These are phyloP conservation scores for Jatropha curcas DNA, from an alignment of 345 rosid species.

Conservation along the genomic window DNA sequence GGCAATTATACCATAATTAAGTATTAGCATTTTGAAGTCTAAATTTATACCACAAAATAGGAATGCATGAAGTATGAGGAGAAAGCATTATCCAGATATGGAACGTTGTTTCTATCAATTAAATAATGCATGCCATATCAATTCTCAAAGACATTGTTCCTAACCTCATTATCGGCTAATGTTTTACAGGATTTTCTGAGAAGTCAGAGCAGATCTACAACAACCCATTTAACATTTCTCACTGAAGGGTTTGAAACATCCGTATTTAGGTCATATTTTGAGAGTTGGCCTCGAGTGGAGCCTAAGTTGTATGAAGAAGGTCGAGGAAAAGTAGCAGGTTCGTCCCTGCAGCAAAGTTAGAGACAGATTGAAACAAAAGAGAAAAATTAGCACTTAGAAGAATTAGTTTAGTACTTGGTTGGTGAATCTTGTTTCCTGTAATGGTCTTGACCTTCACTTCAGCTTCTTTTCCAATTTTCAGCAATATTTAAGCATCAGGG, in stretches of 20 bases:
- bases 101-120: slow-evolving; percentile 13
- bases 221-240: slow-evolving; percentile 56
- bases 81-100: not conserved
- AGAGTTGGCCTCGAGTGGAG: slow-evolving; percentile 68
- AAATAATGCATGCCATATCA: slow-evolving; percentile 11
- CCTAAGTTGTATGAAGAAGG: slow-evolving; percentile 73
- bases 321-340: slow-evolving; percentile 92
- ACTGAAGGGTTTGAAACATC: slow-evolving; percentile 80
- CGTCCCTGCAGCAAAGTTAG: slow-evolving; percentile 19
- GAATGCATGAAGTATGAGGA: not conserved
- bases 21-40: not conserved
- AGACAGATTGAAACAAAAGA: not conserved
- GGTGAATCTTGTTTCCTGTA: not conserved
- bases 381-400: slow-evolving; percentile 3
- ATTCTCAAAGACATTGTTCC: slow-evolving; percentile 16
- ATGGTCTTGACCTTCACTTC: slow-evolving; percentile 19
- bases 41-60: not conserved
- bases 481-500: slow-evolving; percentile 82
- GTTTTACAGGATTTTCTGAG: slow-evolving; percentile 52
- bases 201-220: slow-evolving; percentile 56
- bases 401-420: slow-evolving; percentile 3
- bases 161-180: slow-evolving; percentile 21
- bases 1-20: not conserved
- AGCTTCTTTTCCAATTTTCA: slow-evolving; percentile 39
- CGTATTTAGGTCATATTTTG: slow-evolving; percentile 59